phyloP scores from a whole-genome alignment of 805 yeast species.

The Candida tibetensis region DNA sequence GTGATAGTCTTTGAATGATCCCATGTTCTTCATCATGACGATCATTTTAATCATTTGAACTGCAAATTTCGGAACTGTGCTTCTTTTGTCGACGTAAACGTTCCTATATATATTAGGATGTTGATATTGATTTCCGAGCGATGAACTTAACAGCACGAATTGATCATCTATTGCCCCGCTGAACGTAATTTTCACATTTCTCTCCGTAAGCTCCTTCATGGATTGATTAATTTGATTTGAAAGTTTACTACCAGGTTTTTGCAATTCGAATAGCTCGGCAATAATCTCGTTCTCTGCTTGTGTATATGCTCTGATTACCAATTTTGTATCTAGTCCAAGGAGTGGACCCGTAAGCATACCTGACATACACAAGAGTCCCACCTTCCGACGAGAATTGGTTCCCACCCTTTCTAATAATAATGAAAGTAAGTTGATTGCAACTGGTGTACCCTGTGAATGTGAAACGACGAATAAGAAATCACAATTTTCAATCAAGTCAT shows the following conservation, averaged over 20 bases:
- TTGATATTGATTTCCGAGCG: conserved; percentile 25
- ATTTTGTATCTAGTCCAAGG: conserved; percentile 29
- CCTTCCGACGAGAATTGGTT: conserved; percentile 13
- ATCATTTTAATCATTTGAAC: conserved; percentile 25
- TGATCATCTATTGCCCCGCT: conserved; percentile 35
- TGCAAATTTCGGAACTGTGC: conserved; percentile 28
- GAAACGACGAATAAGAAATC: conserved; percentile 35
- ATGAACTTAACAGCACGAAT: conserved; percentile 33
- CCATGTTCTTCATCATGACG: conserved; percentile 34
- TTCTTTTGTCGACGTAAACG: conserved; percentile 18
- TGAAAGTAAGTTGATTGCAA: conserved; percentile 28
- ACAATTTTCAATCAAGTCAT: conserved; percentile 20
- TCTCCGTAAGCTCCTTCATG: conserved; percentile 17
- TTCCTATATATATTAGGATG: conserved; percentile 40
- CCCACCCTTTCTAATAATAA: conserved; percentile 13
- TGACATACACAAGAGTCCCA: conserved; percentile 37
- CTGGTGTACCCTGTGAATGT: conserved; percentile 34
- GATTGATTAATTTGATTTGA: conserved; percentile 18
- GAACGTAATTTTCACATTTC: conserved; percentile 35
- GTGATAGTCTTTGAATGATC: conserved; percentile 28
- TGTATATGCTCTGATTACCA: conserved; percentile 38
- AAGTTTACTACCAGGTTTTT: conserved; percentile 17
- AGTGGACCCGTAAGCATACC: conserved; percentile 35
- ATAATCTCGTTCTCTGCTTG: conserved; percentile 35
- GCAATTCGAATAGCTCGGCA: conserved; percentile 34